A percentile compares a stretch with the other conserved stretches of the same genome.
phyloP scores from a whole-genome alignment of 805 yeast genomes.

The Yarrowia sp. region DNA sequence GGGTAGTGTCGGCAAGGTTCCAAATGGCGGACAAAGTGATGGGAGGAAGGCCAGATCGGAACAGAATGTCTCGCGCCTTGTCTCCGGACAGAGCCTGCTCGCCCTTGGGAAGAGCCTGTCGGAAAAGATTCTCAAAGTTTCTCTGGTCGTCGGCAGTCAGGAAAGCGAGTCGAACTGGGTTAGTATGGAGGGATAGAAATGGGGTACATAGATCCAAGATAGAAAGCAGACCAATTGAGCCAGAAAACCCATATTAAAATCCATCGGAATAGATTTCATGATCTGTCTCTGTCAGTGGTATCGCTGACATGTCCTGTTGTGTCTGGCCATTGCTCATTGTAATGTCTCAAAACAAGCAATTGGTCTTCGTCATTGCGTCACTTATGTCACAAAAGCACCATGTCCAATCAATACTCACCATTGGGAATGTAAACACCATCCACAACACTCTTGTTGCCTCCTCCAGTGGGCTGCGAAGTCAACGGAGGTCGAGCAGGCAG shows the following conservation, averaged over 20 bases:
- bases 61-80: conserved; percentile 71
- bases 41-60: conserved; percentile 76
- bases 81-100: conserved; percentile 54
- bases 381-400: too few relatives aligned
- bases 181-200: background rate
- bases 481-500: conserved; percentile 26
- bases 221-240: too few relatives aligned
- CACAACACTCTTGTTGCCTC: conserved; percentile 16
- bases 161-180: conserved; percentile 64
- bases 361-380: too few relatives aligned
- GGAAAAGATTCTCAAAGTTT: conserved; percentile 78
- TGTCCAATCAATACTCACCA: background rate
- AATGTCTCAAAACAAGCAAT: too few relatives aligned
- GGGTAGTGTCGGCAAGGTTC: conserved; percentile 86
- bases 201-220: too few relatives aligned
- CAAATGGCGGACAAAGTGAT: conserved; percentile 78
- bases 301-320: too few relatives aligned
- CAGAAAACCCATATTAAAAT: too few relatives aligned
- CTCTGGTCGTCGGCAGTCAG: conserved; percentile 81
- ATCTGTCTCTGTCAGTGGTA: too few relatives aligned
- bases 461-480: conserved; percentile 29
- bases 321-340: too few relatives aligned
- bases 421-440: conserved; percentile 23
- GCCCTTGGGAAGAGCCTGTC: conserved; percentile 65
- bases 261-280: too few relatives aligned